Evolutionary conservation across 768 basidiomycete species (phyloP).

Genomic region (Termitomyces sp.): DNA sequence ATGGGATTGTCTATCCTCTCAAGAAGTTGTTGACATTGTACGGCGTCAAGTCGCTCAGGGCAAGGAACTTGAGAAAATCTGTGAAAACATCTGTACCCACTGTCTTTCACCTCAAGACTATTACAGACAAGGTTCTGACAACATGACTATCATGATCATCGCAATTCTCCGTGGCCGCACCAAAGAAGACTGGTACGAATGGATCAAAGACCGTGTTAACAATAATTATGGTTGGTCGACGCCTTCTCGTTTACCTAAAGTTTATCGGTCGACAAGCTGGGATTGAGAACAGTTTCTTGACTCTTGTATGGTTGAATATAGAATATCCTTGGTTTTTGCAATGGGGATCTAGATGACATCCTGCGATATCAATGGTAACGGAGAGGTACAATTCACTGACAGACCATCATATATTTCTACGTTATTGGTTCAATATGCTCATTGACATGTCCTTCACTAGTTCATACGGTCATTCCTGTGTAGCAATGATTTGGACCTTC

Average conservation of each 20-base stretch:
- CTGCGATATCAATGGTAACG: no score
- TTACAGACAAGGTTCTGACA: constrained; percentile 98
- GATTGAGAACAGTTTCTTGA: no score
- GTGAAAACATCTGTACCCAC: constrained; percentile 86
- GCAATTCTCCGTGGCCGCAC: constrained; percentile 85
- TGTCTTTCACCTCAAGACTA: constrained; percentile 95
- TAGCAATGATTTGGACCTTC: no score
- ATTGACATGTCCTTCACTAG: no score
- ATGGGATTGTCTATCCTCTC: constrained; percentile 95
- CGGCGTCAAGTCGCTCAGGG: constrained; percentile 79
- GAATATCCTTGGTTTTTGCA: no score
- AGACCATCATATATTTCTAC: no score
- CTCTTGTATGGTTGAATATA: no score
- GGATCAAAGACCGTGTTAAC: constrained; percentile 83
- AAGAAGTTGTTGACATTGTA: constrained; percentile 88
- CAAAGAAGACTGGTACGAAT: constrained; percentile 89
- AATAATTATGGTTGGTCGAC: constrained; percentile 73
- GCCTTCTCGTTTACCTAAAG: constrained; percentile 68
- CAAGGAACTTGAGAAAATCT: constrained; percentile 76
- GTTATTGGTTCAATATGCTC: no score
- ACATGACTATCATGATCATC: constrained; percentile 95
- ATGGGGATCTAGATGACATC: no score
- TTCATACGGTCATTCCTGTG: no score
- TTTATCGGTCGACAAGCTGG: no score
- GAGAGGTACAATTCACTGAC: no score